Evolutionary conservation across 257 asterid genomes (phyloP), one percentile per base, ranked within the genome.

Genomic region (Solanum pimpinellifolium): DNA sequence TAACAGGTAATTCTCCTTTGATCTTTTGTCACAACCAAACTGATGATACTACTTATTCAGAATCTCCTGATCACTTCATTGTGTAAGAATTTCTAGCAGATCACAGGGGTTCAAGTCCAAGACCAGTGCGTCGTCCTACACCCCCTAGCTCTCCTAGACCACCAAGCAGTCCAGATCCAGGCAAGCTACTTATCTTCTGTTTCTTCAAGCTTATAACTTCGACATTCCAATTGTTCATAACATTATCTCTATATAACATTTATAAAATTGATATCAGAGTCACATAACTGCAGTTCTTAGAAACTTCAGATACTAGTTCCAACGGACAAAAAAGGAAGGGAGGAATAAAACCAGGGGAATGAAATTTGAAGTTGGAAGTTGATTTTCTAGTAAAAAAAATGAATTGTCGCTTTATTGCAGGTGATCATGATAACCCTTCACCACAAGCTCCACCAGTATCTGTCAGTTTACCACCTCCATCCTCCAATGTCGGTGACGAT

Each of bases 1-100:
- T 90, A 87, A 89, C 93, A 92, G 93, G 98, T 94, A 78, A 29
- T 37, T 59, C 80, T 73, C 37, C 23, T 56, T 49, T 37, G 80
- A 14, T 72, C 83, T 31, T 47, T 74, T 73, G 69, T 37, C 41
- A 20, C 21, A 16, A 18, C 33, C 18, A 16, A 29, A 78, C 23
- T 33, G 49, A 49, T 29, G 86, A 49, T 86, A 15, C 73, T 59
- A 41, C 44, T 68, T 69, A 21, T 21, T 60, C 47, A 44, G 84
- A 82, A 56, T 83, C 31, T 12, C 66, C 82, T 81, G 66, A 69
- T 84, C 80, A 11, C 56, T 85, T 80, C 44, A 72, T 33, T 41
- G 33, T 85, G 56, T 85, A 42, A 85, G 49, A 60, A 23, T 13
- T 68, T 85, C 27, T 72, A 46, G 87, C 42, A 72, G 68, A 80